A percentile compares a stretch with the other conserved stretches of the same genome.
Evolutionary conservation across 2,329 filamentous ascomycete species (phyloP).

Genomic region (Fusarium sp.): DNA sequence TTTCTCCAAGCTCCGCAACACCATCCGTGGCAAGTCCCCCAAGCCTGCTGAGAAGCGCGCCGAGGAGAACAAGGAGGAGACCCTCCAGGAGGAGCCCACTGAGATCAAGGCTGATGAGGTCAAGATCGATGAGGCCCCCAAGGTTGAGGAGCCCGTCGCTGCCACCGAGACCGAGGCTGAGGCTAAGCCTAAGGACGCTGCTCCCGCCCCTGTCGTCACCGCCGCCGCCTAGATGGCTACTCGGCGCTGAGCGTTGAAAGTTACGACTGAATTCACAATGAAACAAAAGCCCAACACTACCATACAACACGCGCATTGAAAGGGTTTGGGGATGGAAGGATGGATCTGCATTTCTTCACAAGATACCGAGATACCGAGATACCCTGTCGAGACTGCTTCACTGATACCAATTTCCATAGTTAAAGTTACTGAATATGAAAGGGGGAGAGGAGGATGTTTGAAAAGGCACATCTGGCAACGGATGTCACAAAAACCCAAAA

Average conservation of each 20-base stretch:
- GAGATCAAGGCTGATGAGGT: slow-evolving; percentile 56
- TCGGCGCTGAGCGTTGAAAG: slow-evolving; percentile 47
- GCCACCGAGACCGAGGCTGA: slow-evolving; percentile 55
- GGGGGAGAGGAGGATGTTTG: slow-evolving; percentile 35
- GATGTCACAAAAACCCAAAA: slow-evolving; percentile 42
- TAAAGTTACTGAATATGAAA: slow-evolving; percentile 46
- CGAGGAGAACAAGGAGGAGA: slow-evolving; percentile 54
- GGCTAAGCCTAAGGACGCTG: slow-evolving; percentile 58
- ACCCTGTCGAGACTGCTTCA: slow-evolving; percentile 67
- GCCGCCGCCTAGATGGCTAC: slow-evolving; percentile 63
- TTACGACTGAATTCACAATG: slow-evolving; percentile 43
- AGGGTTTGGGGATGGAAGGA: slow-evolving; percentile 63
- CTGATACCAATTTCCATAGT: slow-evolving; percentile 58
- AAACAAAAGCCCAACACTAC: slow-evolving; percentile 43
- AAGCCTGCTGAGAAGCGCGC: slow-evolving; percentile 55
- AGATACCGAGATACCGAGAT: slow-evolving; percentile 69
- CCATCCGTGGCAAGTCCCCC: slow-evolving; percentile 64
- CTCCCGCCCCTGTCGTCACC: slow-evolving; percentile 62
- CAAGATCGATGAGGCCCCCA: slow-evolving; percentile 53
- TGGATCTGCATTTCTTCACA: slow-evolving; percentile 67
- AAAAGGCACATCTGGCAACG: slow-evolving; percentile 35
- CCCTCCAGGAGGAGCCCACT: slow-evolving; percentile 57
- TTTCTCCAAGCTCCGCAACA: slow-evolving; percentile 73
- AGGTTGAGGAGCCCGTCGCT: slow-evolving; percentile 69
- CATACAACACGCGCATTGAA: slow-evolving; percentile 53